Conservation (phyloP, 106 monocot species). For the Apostasia ramifera region DNA sequence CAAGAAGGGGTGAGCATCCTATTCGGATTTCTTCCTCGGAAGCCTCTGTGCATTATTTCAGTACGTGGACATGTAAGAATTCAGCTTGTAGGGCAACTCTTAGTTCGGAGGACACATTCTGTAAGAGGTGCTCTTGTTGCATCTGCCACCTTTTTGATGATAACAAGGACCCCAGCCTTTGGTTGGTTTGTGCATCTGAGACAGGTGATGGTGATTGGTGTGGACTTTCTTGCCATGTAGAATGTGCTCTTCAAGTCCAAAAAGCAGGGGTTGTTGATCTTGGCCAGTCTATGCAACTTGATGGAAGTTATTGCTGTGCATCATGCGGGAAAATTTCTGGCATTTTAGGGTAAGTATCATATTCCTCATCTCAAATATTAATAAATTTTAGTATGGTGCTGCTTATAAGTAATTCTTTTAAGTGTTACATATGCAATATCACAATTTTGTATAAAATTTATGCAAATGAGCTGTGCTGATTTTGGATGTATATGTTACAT, state of each 20-base stretch:
- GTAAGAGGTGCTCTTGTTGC: conserved; percentile 94
- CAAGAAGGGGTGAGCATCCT: conserved; percentile 58
- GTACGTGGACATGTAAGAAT: conserved; percentile 66
- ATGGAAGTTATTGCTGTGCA: conserved; percentile 92
- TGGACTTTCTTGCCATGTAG: conserved; percentile 87
- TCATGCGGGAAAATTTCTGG: conserved; percentile 86
- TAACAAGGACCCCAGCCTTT: conserved; percentile 96
- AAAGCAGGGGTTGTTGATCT: conserved; percentile 63
- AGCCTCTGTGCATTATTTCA: conserved; percentile 10
- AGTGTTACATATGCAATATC: too few species aligned
- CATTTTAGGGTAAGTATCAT: conserved; percentile 64
- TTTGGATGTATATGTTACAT: too few species aligned
- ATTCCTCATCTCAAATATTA: too few species aligned
- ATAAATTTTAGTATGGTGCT: not conserved
- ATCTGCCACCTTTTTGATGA: conserved; percentile 87
- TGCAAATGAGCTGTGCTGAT: too few species aligned
- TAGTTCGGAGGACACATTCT: conserved; percentile 56
- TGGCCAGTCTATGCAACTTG: conserved; percentile 68
- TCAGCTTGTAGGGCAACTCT: conserved; percentile 79
- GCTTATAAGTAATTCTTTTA: too few species aligned
- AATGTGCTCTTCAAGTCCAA: conserved; percentile 71
- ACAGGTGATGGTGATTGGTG: conserved; percentile 58
- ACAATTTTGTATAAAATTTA: too few species aligned
- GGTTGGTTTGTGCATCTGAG: conserved; percentile 89
- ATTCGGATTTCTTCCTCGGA: conserved; percentile 18